Evolutionary conservation across 2,329 filamentous ascomycete species (phyloP).

Genomic region (Mycosphaerella sp.): DNA sequence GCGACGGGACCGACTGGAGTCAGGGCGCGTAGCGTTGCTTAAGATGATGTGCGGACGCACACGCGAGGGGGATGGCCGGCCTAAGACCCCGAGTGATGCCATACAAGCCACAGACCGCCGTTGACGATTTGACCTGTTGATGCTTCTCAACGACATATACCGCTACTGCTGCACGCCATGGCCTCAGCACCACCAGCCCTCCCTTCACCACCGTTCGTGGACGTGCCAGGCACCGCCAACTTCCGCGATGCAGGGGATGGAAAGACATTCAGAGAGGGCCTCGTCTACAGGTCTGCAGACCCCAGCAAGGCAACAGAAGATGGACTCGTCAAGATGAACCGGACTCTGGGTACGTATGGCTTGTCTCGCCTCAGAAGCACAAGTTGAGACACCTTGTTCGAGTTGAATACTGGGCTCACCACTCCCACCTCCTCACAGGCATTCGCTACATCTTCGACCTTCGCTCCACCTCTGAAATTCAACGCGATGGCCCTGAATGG

Average conservation of each 20-base stretch:
- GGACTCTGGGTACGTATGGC: constrained; percentile 29
- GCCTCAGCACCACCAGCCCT: neutral
- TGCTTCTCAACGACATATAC: neutral
- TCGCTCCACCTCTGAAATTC: constrained; percentile 56
- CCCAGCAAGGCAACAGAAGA: constrained; percentile 52
- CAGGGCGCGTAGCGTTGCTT: too few species aligned
- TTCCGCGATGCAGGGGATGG: constrained; percentile 57
- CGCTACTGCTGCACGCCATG: neutral
- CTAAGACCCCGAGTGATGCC: neutral
- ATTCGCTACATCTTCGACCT: constrained; percentile 64
- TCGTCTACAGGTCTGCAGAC: constrained; percentile 65
- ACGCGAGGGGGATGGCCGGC: neutral
- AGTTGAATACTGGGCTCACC: neutral
- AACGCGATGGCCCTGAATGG: constrained; percentile 35
- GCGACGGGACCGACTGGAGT: too few species aligned
- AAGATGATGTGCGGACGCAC: neutral
- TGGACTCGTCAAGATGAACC: constrained; percentile 48
- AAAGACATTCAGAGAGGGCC: constrained; percentile 43
- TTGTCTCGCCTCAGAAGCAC: too few species aligned
- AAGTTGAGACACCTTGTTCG: too few species aligned
- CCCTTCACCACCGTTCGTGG: constrained; percentile 33
- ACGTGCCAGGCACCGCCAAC: constrained; percentile 57
- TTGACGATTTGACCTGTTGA: neutral
- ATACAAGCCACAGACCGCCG: neutral
- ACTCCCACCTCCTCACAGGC: constrained; percentile 38